Evolutionary conservation across 2,329 filamentous ascomycete species (phyloP), one percentile per base, ranked within the genome.

Genomic region (Huntiella omanensis): DNA sequence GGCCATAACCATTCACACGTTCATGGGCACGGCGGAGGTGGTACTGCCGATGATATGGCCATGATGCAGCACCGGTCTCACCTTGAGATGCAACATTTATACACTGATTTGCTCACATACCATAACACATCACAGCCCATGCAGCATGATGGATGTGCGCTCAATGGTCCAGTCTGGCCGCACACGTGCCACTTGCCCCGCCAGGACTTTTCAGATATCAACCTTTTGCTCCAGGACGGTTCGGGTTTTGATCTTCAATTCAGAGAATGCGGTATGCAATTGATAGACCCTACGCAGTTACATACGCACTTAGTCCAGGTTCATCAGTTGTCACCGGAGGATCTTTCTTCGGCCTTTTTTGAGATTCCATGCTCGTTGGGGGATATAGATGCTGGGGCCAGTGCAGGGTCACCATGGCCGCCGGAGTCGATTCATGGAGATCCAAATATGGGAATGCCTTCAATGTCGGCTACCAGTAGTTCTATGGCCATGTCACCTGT

Each of bases 121-220:
- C 51, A 52, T 44, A 46, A 50, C 37, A 43, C 36, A n/a, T 34
- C 46, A 2, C 43, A 49, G 28, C 47, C 46, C 6, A 33, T 45
- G 13, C 33, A 38, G 28, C 47, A 50, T 34, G 47, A 52, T 15
- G 44, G 45, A 33, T 52, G 51, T 33, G 46, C 50, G 10, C 48
- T 53, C 35, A 51, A 53, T 41, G 38, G 45, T 22, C 19, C 42
- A 32, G 45, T 51, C 7, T 48, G 46, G 49, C 47, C 51, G 4
- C 42, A 53, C 3, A 49, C 47, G n/a, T 55, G 53, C 39, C 52
- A 51, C 19, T 40, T 55, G 19, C 53, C 53, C 32, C 49, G 51
- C 8, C 47, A 50, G 17, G 48, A 49, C 33, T 50, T 50, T 33
- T 34, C 50, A 37, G 52, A 52, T 37, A 17, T 49, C 10, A 41